Percentiles rank a stretch among this genome's conserved stretches.
Conservation (phyloP, 2,329 filamentous ascomycete genomes). For the Aspergillus alliaceus region DNA sequence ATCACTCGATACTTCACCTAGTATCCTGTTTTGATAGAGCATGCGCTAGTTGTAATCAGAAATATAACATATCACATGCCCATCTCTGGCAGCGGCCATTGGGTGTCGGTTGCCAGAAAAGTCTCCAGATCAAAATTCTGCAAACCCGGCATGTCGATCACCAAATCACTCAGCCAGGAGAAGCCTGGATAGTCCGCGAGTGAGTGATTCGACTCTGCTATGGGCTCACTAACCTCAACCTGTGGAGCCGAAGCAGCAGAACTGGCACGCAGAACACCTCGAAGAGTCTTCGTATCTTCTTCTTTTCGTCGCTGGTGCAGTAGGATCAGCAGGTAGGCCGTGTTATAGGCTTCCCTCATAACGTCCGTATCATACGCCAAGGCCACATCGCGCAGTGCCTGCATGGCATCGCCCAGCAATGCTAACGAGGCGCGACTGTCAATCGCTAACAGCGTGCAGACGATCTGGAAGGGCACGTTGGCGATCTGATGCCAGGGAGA, state of each 20-base stretch:
- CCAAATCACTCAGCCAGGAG: conserved; percentile 46
- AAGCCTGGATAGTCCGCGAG: conserved; percentile 35
- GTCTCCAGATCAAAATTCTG: conserved; percentile 46
- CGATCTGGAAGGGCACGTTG: conserved; percentile 60
- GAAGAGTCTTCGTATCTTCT: conserved; percentile 40
- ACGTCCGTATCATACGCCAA: conserved; percentile 48
- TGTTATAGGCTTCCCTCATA: conserved; percentile 56
- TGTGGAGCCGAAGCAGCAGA: conserved; percentile 27
- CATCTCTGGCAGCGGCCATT: conserved; percentile 28
- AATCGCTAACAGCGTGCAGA: conserved; percentile 57
- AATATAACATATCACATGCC: conserved; percentile 18
- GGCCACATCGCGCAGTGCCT: conserved; percentile 44
- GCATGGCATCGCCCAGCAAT: conserved; percentile 54
- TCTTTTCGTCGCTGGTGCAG: conserved; percentile 54
- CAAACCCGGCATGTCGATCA: conserved; percentile 47
- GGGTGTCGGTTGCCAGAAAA: conserved; percentile 8
- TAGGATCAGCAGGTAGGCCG: conserved; percentile 54
- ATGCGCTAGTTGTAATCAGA: background rate
- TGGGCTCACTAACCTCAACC: conserved; percentile 4
- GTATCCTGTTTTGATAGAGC: background rate
- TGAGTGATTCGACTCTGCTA: conserved; percentile 15
- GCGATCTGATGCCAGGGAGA: conserved; percentile 61
- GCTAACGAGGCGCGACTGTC: conserved; percentile 52
- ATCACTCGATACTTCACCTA: background rate
- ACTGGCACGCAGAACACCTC: conserved; percentile 40